Evolutionary conservation across 768 basidiomycete species (phyloP).

Genomic region (Ephemerocybe angulata): DNA sequence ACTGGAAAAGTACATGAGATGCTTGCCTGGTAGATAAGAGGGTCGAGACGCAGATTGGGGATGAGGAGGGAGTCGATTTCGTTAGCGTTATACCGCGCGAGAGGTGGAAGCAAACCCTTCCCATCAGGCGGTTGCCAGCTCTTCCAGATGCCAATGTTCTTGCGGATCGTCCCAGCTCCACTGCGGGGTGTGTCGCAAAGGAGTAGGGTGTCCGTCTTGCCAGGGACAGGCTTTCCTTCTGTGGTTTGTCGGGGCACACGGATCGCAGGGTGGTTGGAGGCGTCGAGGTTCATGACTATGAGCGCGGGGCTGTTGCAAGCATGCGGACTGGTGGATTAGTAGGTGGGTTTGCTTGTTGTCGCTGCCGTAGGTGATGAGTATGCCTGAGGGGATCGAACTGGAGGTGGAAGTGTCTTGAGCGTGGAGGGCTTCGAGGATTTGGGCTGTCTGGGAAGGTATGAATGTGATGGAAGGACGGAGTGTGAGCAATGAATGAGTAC

Average conservation of each 20-base stretch:
- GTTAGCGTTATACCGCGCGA: too few species aligned
- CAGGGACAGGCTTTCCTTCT: slow-evolving; percentile 28
- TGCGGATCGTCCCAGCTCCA: slow-evolving; percentile 93
- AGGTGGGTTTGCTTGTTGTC: slow-evolving; percentile 93
- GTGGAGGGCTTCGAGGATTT: slow-evolving; percentile 93
- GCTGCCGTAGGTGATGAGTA: slow-evolving; percentile 92
- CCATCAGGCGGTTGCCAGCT: slow-evolving; percentile 86
- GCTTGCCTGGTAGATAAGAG: neutral
- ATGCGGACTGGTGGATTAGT: slow-evolving; percentile 94
- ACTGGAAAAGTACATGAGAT: too few species aligned
- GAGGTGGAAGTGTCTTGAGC: slow-evolving; percentile 63
- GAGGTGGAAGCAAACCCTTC: slow-evolving; percentile 89
- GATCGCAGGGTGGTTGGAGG: slow-evolving; percentile 76
- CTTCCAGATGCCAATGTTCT: slow-evolving; percentile 95
- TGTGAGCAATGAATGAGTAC: slow-evolving; percentile 2
- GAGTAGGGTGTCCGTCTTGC: slow-evolving; percentile 52
- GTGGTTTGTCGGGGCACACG: too few species aligned
- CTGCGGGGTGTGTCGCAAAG: slow-evolving; percentile 97
- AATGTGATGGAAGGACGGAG: neutral
- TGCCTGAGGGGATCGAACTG: slow-evolving; percentile 71
- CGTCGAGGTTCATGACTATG: slow-evolving; percentile 96
- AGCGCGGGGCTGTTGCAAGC: slow-evolving; percentile 88
- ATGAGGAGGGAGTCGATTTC: too few species aligned
- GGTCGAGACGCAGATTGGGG: slow-evolving; percentile 5
- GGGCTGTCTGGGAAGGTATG: slow-evolving; percentile 71